Evolutionary conservation across 2,329 filamentous ascomycete species (phyloP), one percentile per base, ranked within the genome.

Genomic region (Aschersonia sp.): DNA sequence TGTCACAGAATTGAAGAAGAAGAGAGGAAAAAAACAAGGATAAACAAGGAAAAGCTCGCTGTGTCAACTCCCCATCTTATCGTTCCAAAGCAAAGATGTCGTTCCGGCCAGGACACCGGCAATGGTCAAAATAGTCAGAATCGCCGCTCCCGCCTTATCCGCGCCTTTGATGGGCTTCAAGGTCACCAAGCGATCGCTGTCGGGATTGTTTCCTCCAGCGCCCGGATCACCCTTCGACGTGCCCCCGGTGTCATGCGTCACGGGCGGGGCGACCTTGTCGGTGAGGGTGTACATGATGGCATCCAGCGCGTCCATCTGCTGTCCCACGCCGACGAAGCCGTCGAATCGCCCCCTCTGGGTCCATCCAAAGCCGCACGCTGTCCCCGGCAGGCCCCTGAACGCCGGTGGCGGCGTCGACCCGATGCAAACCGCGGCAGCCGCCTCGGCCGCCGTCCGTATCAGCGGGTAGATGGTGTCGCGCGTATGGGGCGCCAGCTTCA

Each of bases 81-180:
- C 12, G 14, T 42, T n/a, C 40, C 40, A 42, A 7, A 42, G 9
- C 40, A 42, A 7, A 42, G 7, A n/a, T n/a, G n/a, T 12, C 11
- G n/a, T 14, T 7, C 40, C 40, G 9, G 7, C 9, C 7, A 42
- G 6, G 11, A 14, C 11, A 12, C 40, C 40, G 11, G 9, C n/a
- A 4, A 69, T 56, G n/a, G 78, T 55, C 0, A 73, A 62, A 5
- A 70, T 65, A 22, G 77, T 80, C 50, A 76, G 43, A 51, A 81
- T 73, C 7, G 71, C 75, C 1, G 76, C 77, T 0, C 72, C 77
- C 1, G 73, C 74, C 55, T 63, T 66, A 49, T 79, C 75, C n/a
- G 60, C 66, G 2, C 59, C 63, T 3, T 70, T 72, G 48, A 79
- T 73, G 60, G 52, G 50, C 37, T 47, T 52, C 31, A 65, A 50